phyloP scores from a whole-genome alignment of 75 land plant species.

The Selaginella moellendorffii region DNA sequence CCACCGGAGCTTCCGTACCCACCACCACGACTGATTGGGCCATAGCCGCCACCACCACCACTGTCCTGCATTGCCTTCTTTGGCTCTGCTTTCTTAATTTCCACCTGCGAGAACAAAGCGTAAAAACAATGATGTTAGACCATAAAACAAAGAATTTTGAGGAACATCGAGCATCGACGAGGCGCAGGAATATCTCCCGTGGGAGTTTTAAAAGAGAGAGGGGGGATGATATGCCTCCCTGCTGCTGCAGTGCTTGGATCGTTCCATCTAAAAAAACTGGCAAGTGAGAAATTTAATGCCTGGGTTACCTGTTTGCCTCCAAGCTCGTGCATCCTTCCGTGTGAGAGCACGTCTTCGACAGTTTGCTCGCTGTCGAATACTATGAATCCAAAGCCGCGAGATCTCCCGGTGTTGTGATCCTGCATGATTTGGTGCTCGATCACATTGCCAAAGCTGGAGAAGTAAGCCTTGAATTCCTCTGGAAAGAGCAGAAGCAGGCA shows the following conservation, averaged over 20 bases:
- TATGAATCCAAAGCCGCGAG: constrained; percentile 90
- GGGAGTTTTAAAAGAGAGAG: too few species aligned
- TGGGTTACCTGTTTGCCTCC: constrained; percentile 67
- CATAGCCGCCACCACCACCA: constrained; percentile 15
- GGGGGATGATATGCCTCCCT: too few species aligned
- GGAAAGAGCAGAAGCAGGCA: constrained; percentile 9
- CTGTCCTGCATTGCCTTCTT: constrained; percentile 52
- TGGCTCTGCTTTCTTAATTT: constrained; percentile 98
- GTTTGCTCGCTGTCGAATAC: constrained; percentile 60
- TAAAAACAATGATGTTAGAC: too few species aligned
- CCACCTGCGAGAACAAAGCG: constrained; percentile 44
- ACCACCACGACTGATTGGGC: constrained; percentile 13
- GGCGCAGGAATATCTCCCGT: too few species aligned
- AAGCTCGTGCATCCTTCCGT: constrained; percentile 73
- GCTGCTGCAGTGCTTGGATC: too few species aligned
- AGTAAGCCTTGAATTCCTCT: constrained; percentile 66
- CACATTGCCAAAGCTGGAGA: constrained; percentile 46
- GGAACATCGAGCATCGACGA: too few species aligned
- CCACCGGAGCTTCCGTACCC: not conserved
- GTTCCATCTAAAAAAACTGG: too few species aligned
- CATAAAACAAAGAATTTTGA: too few species aligned
- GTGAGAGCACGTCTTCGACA: constrained; percentile 51
- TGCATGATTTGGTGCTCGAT: constrained; percentile 65
- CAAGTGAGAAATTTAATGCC: too few species aligned
- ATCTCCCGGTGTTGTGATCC: constrained; percentile 79